Evolutionary conservation across 305 asterid species (phyloP).

Genomic region (Fraxinus xanthoxyloides): DNA sequence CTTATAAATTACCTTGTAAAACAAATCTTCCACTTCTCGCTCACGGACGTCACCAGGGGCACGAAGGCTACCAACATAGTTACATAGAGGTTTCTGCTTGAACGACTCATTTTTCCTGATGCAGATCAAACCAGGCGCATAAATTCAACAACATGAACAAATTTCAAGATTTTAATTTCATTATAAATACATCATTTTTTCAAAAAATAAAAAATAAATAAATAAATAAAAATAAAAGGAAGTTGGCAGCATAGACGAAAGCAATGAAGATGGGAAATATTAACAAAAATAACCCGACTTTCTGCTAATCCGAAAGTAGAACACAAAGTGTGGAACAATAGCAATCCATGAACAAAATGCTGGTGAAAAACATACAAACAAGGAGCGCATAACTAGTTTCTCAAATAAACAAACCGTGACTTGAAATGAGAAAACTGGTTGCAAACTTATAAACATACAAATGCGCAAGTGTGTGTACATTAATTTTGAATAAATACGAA

Average conservation of each 20-base stretch:
- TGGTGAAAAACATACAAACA: neutral
- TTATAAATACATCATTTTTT: neutral
- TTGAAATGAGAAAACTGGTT: neutral
- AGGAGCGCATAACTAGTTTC: neutral
- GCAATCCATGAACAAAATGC: too few species aligned
- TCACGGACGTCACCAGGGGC: conserved; percentile 85
- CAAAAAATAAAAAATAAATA: neutral
- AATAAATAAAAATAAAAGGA: too few species aligned
- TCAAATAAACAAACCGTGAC: neutral
- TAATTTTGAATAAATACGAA: too few species aligned
- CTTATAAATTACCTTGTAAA: conserved; percentile 59
- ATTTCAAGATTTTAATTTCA: neutral
- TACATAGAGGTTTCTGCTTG: conserved; percentile 77
- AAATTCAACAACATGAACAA: neutral
- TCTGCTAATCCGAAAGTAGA: neutral
- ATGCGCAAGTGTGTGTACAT: neutral
- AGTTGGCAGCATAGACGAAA: neutral
- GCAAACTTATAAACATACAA: neutral
- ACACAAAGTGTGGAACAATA: too few species aligned
- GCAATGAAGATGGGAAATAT: neutral
- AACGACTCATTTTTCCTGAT: conserved; percentile 75
- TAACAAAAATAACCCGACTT: neutral
- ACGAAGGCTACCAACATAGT: conserved; percentile 69
- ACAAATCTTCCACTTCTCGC: conserved; percentile 91
- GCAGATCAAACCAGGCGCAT: neutral